Evolutionary conservation across 1,284 basidiomycete species (phyloP).

Genomic region (Xanthoconium separans): DNA sequence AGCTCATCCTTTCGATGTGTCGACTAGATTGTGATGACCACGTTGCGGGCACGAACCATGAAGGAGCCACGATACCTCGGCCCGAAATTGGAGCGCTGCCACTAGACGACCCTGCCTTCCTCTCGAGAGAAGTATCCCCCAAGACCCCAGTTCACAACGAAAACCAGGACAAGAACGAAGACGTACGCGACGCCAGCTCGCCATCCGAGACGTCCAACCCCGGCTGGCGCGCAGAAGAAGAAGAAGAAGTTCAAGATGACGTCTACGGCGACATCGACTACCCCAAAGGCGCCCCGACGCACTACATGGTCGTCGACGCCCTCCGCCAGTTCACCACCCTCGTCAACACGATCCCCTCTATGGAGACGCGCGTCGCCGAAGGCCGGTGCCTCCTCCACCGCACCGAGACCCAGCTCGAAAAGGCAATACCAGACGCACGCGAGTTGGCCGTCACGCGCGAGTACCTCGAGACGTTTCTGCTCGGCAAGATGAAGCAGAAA

Average conservation of each 20-base stretch:
- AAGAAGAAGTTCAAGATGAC: neutral
- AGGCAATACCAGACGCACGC: slow-evolving; percentile 19
- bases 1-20: neutral
- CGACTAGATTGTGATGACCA: slow-evolving; percentile 11
- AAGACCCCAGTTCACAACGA: neutral
- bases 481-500: slow-evolving; percentile 30
- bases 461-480: slow-evolving; percentile 22
- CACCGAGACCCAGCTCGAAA: slow-evolving; percentile 13
- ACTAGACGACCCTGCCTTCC: neutral
- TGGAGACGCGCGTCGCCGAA: slow-evolving; percentile 24
- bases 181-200: neutral
- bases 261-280: slow-evolving; percentile 4
- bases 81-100: neutral
- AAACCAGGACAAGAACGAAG: neutral
- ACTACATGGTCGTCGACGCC: slow-evolving; percentile 28
- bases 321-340: slow-evolving; percentile 28
- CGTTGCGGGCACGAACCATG: neutral
- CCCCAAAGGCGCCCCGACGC: slow-evolving; percentile 17
- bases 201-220: neutral
- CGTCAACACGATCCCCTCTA: slow-evolving; percentile 20
- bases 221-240: slow-evolving; percentile 4
- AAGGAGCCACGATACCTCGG: too few relatives aligned
- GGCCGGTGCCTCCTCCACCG: slow-evolving; percentile 20
- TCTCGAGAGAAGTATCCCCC: neutral
- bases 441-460: slow-evolving; percentile 27